phyloP scores from a whole-genome alignment of 2,329 filamentous ascomycete genomes.

The Domatiomyces globalis region DNA sequence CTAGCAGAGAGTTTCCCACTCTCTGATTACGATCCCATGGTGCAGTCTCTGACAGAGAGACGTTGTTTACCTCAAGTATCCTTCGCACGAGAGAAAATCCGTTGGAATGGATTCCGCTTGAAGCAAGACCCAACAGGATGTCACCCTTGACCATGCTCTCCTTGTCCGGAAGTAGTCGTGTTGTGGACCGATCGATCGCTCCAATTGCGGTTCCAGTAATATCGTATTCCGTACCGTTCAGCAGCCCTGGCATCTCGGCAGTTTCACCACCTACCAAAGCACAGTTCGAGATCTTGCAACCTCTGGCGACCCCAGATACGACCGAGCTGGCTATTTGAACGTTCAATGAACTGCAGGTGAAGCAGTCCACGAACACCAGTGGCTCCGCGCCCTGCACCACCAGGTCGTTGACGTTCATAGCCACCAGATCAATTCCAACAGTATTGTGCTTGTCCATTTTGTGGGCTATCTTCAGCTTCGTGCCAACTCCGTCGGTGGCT shows the following conservation, averaged over 20 bases:
- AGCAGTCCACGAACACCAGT: slow-evolving; percentile 95
- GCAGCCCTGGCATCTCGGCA: slow-evolving; percentile 96
- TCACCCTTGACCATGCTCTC: slow-evolving; percentile 68
- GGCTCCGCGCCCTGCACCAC: slow-evolving; percentile 92
- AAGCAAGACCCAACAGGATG: slow-evolving; percentile 70
- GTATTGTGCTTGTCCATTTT: slow-evolving; percentile 80
- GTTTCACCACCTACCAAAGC: slow-evolving; percentile 95
- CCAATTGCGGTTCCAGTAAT: slow-evolving; percentile 82
- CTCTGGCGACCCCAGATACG: slow-evolving; percentile 75
- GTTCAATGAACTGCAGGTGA: slow-evolving; percentile 79
- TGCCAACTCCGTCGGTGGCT: slow-evolving; percentile 91
- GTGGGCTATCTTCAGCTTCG: slow-evolving; percentile 92
- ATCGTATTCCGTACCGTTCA: slow-evolving; percentile 78
- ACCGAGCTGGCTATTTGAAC: slow-evolving; percentile 68
- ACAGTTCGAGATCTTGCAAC: slow-evolving; percentile 72
- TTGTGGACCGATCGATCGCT: slow-evolving; percentile 43
- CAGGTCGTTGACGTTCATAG: slow-evolving; percentile 98
- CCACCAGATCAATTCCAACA: slow-evolving; percentile 90
- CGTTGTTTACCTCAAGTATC: slow-evolving; percentile 59
- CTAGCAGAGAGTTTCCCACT: slow-evolving; percentile 65
- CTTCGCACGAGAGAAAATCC: slow-evolving; percentile 93
- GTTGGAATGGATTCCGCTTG: slow-evolving; percentile 84
- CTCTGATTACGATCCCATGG: slow-evolving; percentile 53
- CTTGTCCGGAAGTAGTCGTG: slow-evolving; percentile 58
- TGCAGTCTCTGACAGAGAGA: slow-evolving; percentile 56